Conservation (phyloP, 2,329 filamentous ascomycete genomes). For the Dendrostoma leiphaemia region DNA sequence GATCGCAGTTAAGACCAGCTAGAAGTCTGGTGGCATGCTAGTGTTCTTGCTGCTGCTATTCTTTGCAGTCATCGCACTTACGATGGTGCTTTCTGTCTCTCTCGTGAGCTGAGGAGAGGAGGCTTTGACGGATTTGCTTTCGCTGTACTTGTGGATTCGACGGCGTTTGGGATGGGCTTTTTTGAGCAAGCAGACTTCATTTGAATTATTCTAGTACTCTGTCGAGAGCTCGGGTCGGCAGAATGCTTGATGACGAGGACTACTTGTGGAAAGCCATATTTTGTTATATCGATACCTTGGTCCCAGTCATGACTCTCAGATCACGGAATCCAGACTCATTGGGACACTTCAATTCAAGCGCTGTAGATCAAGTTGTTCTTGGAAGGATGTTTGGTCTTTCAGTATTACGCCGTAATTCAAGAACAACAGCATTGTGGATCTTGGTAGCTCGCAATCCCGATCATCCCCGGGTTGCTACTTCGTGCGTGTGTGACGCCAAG, state of each 20-base stretch:
- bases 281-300: neutral
- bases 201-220: neutral
- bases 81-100: neutral
- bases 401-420: too few relatives aligned
- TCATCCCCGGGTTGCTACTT: too few relatives aligned
- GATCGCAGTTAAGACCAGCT: slow-evolving; percentile 47
- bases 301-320: neutral
- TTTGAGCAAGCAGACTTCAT: neutral
- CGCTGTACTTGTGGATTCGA: neutral
- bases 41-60: slow-evolving; percentile 5
- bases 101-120: neutral
- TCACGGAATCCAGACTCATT: neutral
- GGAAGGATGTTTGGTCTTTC: too few relatives aligned
- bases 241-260: neutral
- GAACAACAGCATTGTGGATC: too few relatives aligned
- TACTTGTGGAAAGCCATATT: neutral
- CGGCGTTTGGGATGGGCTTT: slow-evolving; percentile 12
- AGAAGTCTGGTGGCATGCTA: neutral
- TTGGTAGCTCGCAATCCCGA: too few relatives aligned
- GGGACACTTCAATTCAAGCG: neutral
- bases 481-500: too few relatives aligned
- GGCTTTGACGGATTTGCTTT: neutral
- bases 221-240: neutral
- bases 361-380: neutral
- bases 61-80: neutral